A percentile compares a stretch with the other conserved stretches of the same genome.
Evolutionary conservation across 208 protist genomes (phyloP).

Genomic region (Crithidia brevicula): DNA sequence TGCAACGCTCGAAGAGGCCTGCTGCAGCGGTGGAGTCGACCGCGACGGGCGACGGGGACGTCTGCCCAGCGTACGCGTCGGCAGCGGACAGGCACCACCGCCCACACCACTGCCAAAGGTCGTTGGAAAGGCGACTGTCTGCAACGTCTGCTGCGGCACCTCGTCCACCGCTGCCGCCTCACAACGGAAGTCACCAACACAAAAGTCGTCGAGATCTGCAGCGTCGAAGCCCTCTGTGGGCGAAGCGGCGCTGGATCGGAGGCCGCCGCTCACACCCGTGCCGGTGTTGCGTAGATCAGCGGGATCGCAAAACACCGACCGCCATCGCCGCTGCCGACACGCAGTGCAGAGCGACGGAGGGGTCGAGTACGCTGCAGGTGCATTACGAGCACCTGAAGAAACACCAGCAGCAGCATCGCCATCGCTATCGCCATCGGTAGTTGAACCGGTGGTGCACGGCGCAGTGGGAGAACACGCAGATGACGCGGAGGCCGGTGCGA

Average conservation of each 20-base stretch:
- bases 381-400: too few relatives aligned
- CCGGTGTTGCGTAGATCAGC: not conserved
- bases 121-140: slow-evolving; percentile 70
- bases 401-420: too few relatives aligned
- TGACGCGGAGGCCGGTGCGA: too few relatives aligned
- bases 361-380: too few relatives aligned
- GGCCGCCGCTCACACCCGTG: not conserved
- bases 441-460: too few relatives aligned
- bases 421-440: too few relatives aligned
- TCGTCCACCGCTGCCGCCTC: slow-evolving; percentile 41
- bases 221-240: too few relatives aligned
- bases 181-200: slow-evolving; percentile 50
- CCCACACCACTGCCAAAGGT: slow-evolving; percentile 49
- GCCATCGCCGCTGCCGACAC: slow-evolving; percentile 23
- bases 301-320: slow-evolving; percentile 16
- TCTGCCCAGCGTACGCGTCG: slow-evolving; percentile 7
- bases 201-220: too few relatives aligned
- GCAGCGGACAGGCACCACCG: slow-evolving; percentile 23
- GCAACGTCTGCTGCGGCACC: slow-evolving; percentile 76
- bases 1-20: too few relatives aligned
- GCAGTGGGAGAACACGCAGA: too few relatives aligned
- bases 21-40: too few relatives aligned
- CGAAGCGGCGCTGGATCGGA: not conserved
- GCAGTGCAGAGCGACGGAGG: slow-evolving; percentile 2
- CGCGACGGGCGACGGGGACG: not conserved